Base-by-base conservation (phyloP, 805 yeast species). In the Tanozyma kutaoensis region DNA sequence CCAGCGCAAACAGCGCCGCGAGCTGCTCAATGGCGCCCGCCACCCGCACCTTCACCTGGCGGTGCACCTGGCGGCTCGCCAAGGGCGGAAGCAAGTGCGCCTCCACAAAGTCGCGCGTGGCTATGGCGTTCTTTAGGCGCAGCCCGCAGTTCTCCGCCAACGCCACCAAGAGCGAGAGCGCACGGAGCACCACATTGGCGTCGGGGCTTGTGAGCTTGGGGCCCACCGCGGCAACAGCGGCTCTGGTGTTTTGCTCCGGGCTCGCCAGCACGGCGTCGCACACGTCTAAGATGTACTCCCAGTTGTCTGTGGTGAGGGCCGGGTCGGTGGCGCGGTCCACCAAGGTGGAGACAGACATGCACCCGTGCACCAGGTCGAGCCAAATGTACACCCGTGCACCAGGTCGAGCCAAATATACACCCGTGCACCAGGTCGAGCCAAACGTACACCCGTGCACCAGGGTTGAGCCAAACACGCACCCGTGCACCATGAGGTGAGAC, bases 1-100 rank as follows among this genome's bases (percentile, higher is more conserved):
- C 97, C 15, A 50, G 48, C 29, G 65, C 58, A 49, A 85, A 82
- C 3, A 77, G 66, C 21, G 63, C 52, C 13, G 75, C 50, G 35
- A 91, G 58, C 42, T 81, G 84, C 27, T 62, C 65, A 24, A 85
- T 64, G 18, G 76, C 73, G 42, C 77, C 81, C 9, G 72, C 68
- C 4, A 82, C 58, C 26, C 70, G 67, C 26, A 56, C 48, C 47
- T 81, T 81, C 28, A 91, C 78, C 3, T 72, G 63, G 15, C 58
- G 49, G 53, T 86, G 95, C 18, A 77, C 66, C 21, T 57, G 49
- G 7, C 57, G 45, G 38, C 72, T 79, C 8, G 71, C 56, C 34
- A 84, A 52, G 28, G 59, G 55, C 29, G 45, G 48, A 15, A 58
- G 29, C 16, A 60, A 39, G 7, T 37, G 26, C n/a, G 51, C 60